Base-by-base conservation (phyloP, 2,329 filamentous ascomycete species). In the Corinectria fuckeliana region DNA sequence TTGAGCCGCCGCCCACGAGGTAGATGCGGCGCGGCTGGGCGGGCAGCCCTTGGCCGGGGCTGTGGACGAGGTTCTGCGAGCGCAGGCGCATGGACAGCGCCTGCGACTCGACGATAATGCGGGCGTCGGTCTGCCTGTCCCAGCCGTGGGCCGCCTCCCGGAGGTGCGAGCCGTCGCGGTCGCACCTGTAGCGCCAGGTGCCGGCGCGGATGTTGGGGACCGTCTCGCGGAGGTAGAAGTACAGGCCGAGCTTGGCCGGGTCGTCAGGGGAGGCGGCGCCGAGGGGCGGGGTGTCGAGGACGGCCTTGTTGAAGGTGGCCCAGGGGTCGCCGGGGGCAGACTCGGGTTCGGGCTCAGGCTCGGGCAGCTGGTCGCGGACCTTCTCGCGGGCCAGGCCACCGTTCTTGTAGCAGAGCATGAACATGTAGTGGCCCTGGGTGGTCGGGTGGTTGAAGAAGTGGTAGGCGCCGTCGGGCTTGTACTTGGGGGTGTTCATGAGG, bases 361-460 rank as follows among this genome's bases (percentile, higher is more conserved):
- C 75, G 38, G 92, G 90, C 51, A 98, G 86, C 0, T 86, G 83
- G 72, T 99, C 92, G 54, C 95, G 90, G 62, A 98, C 87, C 70
- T 91, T 88, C 75, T 99, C 95, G 42, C 95, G 90, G 2, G 95
- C 94, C 1, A 98, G 87, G 2, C 93, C 93, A 67, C 95, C 95
- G 78, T 99, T 99, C 79, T 98, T 98, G 82, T 98, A 99, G 83
- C 95, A 99, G 32, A 99, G 87, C 95, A 99, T 99, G 78, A 99
- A 98, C 95, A 99, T 98, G 84, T 96, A 97, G 60, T 97, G 85
- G 1, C 91, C 92, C 0, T 88, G 81, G 1, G 92, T 96, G 42
- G 93, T 95, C 1, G 95, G 95, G 77, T 98, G 93, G 80, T 97
- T 97, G 86, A 98, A 96, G 82, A 98, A 97, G 80, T 99, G 95